A percentile compares a stretch with the other conserved stretches of the same genome.
Evolutionary conservation across 805 yeast species (phyloP).

Genomic region (Kazachstania martiniae): DNA sequence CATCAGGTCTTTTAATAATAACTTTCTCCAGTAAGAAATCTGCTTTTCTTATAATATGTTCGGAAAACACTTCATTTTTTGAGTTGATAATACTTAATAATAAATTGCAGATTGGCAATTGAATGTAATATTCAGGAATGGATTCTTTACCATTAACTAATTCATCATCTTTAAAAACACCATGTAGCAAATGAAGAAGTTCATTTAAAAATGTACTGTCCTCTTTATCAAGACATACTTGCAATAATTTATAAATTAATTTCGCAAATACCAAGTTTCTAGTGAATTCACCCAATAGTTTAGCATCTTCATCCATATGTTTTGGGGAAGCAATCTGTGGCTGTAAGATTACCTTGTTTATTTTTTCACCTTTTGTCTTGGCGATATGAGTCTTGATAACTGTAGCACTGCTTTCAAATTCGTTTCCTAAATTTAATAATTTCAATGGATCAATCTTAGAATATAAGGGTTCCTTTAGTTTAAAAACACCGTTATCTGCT

Average conservation of each 20-base stretch:
- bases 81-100: constrained; percentile 43
- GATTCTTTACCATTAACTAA: constrained; percentile 30
- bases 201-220: constrained; percentile 48
- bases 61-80: constrained; percentile 33
- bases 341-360: constrained; percentile 35
- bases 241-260: constrained; percentile 46
- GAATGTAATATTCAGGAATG: constrained; percentile 36
- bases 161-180: constrained; percentile 44
- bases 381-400: constrained; percentile 37
- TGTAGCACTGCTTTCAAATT: constrained; percentile 42
- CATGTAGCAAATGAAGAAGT: constrained; percentile 60
- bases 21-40: constrained; percentile 43
- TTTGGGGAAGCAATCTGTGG: constrained; percentile 33
- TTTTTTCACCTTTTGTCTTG: constrained; percentile 28
- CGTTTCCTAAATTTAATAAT: constrained; percentile 34
- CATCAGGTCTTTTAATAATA: constrained; percentile 35
- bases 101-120: constrained; percentile 46
- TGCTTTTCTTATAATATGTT: constrained; percentile 41
- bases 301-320: constrained; percentile 26
- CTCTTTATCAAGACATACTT: constrained; percentile 37
- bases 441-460: constrained; percentile 49
- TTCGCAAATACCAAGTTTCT: constrained; percentile 45
- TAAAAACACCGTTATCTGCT: constrained; percentile 56
- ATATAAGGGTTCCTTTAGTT: constrained; percentile 38
- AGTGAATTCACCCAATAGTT: constrained; percentile 38